Base-by-base conservation (phyloP, 495 filamentous ascomycete genomes). In the Hypoxylon lienhwacheense region DNA sequence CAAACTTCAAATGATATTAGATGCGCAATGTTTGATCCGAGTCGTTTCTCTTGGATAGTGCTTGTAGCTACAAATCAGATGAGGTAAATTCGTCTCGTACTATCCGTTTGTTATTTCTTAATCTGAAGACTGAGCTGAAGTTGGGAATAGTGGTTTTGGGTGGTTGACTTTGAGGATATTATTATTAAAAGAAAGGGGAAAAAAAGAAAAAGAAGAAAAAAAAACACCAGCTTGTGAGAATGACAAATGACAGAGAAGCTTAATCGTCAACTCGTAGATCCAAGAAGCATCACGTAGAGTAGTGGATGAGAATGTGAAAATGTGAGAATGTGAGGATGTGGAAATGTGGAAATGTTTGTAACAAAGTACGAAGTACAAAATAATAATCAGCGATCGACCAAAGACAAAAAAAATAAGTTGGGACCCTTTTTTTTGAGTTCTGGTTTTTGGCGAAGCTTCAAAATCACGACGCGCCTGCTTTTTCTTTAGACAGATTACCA, bases 401-500 rank as follows among this genome's bases (percentile, higher is more conserved):
- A 25, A 28, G 21, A 40, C 3, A 7, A n/a, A 33, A 33, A n/a
- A n/a, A n/a, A n/a, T n/a, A n/a, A n/a, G n/a, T n/a, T n/a, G n/a
- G n/a, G n/a, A n/a, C n/a, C n/a, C n/a, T n/a, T n/a, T n/a, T n/a
- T n/a, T n/a, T n/a, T n/a, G n/a, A n/a, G n/a, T n/a, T n/a, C n/a
- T n/a, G 29, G 44, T 52, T 45, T 51, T 47, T 47, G 32, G 26
- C 51, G 47, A 63, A 59, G 63, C 59, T 62, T 46, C 40, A 56
- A 59, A 55, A 41, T 33, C 48, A 52, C 58, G 59, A 66, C 63
- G 63, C 63, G 63, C 50, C 39, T 66, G 31, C 49, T 48, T 41
- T 41, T 60, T 31, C 41, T 53, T 63, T 53, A 45, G 63, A 60
- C 60, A 59, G 34, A 32, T 58, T 48, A 8, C 5, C 47, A 57